phyloP scores from a whole-genome alignment of 2,329 filamentous ascomycete species.

The Hypoxylon sp. region DNA sequence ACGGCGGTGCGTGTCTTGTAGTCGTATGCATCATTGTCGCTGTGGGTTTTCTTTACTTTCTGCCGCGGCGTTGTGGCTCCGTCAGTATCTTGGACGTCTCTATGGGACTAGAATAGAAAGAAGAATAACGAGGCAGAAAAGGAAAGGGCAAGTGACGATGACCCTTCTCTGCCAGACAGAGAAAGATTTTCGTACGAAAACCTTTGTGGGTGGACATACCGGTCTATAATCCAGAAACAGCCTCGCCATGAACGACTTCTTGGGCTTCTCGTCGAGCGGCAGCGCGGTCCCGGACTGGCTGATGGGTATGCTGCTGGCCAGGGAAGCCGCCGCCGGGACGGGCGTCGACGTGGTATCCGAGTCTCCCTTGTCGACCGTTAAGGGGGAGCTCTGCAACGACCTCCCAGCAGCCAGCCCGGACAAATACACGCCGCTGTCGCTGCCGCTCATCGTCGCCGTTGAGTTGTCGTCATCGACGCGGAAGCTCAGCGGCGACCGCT shows the following conservation, averaged over 20 bases:
- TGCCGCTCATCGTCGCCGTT: conserved; percentile 1
- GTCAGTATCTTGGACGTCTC: neutral
- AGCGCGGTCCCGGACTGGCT: neutral
- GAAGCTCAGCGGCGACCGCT: conserved; percentile 41
- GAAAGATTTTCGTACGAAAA: too few relatives aligned
- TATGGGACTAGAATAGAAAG: too few relatives aligned
- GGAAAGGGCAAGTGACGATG: neutral
- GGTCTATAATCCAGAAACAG: conserved; percentile 21
- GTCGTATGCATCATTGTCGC: conserved; percentile 12
- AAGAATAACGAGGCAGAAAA: too few relatives aligned
- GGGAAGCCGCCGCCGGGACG: conserved; percentile 4
- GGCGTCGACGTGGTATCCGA: conserved; percentile 4
- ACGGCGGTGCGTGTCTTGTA: conserved; percentile 15
- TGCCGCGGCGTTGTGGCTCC: neutral
- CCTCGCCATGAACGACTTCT: conserved; percentile 29
- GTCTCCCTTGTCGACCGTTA: conserved; percentile 7
- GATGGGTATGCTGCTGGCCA: neutral
- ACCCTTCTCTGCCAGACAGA: neutral
- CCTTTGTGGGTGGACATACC: too few relatives aligned
- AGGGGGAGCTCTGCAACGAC: conserved; percentile 12
- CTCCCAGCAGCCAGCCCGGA: neutral
- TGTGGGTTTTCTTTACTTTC: conserved; percentile 21
- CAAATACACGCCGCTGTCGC: conserved; percentile 13
- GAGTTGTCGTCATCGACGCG: neutral
- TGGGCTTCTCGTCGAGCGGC: conserved; percentile 14